phyloP scores from a whole-genome alignment of 1,284 basidiomycete species.

The Pseudozyma sp. region DNA sequence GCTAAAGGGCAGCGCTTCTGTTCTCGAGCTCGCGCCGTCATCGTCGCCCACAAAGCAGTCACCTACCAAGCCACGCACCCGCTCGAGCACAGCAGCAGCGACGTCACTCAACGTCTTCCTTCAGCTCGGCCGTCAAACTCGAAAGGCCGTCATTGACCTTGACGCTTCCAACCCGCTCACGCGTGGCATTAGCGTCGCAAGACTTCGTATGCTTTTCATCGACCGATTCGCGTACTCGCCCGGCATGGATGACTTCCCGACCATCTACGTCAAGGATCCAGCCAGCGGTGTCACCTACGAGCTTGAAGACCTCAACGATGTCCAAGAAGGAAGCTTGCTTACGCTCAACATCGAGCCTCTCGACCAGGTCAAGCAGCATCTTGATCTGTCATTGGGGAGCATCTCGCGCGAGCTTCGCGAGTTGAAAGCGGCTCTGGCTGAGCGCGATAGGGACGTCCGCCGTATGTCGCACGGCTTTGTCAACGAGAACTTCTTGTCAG shows the following conservation, averaged over 20 bases:
- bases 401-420: conserved; percentile 94
- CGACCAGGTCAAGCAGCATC: conserved; percentile 98
- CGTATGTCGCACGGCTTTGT: conserved; percentile 32
- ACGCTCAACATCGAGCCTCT: conserved; percentile 96
- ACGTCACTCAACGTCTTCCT: conserved; percentile 76
- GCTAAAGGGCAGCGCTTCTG: not conserved
- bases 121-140: conserved; percentile 90
- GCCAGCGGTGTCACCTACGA: conserved; percentile 93
- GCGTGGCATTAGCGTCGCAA: conserved; percentile 75
- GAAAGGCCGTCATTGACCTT: conserved; percentile 81
- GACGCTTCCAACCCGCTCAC: conserved; percentile 36
- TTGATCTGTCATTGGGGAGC: conserved; percentile 85
- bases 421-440: conserved; percentile 77
- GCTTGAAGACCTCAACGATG: conserved; percentile 92
- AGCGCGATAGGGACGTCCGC: conserved; percentile 53
- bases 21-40: not conserved
- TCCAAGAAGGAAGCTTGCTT: conserved; percentile 86
- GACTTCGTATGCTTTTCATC: conserved; percentile 86
- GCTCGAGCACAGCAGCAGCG: conserved; percentile 9
- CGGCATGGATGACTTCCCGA: conserved; percentile 87
- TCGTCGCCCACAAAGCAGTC: not conserved
- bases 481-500: conserved; percentile 17
- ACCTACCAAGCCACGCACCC: conserved; percentile 11
- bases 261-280: conserved; percentile 93
- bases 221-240: conserved; percentile 96